Conservation (phyloP, 371 early-diverging fungal species). For the Smittium mucronatum region DNA sequence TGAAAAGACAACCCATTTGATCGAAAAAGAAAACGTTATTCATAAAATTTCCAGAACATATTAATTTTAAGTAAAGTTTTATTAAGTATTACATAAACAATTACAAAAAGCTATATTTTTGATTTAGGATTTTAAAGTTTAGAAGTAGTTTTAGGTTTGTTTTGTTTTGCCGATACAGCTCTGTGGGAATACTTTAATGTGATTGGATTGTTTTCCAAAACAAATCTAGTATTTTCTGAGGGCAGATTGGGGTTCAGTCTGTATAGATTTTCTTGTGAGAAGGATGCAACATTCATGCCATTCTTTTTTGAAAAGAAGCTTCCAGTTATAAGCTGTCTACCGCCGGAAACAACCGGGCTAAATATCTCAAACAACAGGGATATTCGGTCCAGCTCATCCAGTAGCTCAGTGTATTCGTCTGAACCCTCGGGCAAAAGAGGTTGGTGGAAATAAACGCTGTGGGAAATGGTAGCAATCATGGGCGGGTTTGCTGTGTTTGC, state of each 20-base stretch:
- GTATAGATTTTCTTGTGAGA: not conserved
- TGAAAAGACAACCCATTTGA: constrained; percentile 90
- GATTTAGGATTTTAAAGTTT: no score
- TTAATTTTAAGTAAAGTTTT: no score
- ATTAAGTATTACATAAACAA: no score
- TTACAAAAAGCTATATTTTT: no score
- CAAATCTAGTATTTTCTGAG: not conserved
- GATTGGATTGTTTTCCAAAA: not conserved
- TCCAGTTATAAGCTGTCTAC: not conserved
- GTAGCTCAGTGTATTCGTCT: not conserved
- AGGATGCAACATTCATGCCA: not conserved
- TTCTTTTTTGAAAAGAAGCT: not conserved
- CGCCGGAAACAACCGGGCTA: not conserved
- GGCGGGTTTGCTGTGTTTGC: not conserved
- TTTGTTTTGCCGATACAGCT: no score
- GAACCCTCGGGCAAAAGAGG: not conserved
- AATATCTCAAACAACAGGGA: not conserved
- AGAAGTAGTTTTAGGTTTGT: no score
- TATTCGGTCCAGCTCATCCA: not conserved
- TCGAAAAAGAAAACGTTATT: constrained; percentile 90
- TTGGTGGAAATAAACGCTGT: not conserved
- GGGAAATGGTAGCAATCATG: not conserved
- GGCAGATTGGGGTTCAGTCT: not conserved
- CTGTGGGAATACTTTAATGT: no score
- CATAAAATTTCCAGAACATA: constrained; percentile 35